These are phyloP conservation scores for Lolium perenne DNA, from an alignment of 176 grass and related monocot species.

Conservation along the genomic window DNA sequence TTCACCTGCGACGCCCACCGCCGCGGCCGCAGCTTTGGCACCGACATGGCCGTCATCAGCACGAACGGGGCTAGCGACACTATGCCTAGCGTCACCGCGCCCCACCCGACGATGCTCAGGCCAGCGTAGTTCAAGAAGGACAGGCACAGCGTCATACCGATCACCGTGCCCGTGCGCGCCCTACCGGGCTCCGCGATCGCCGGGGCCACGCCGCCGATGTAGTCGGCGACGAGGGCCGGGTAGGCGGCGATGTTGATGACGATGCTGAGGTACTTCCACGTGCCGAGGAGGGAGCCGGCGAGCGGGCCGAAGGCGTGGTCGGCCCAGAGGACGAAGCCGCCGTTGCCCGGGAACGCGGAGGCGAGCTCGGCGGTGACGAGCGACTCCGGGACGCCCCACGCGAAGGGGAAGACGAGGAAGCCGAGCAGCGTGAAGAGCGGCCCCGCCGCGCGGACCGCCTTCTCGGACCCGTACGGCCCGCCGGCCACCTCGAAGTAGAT, in stretches of 20 bases:
- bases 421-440: conserved; percentile 65
- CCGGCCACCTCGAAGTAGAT: conserved; percentile 93
- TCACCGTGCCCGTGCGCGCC: conserved; percentile 44
- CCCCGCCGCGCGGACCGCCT: conserved; percentile 67
- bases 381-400: conserved; percentile 76
- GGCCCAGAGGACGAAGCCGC: conserved; percentile 86
- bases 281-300: conserved; percentile 70
- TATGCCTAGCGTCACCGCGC: conserved; percentile 60
- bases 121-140: conserved; percentile 69
- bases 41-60: conserved; percentile 64
- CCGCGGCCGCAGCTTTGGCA: conserved; percentile 54
- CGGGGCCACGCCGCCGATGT: conserved; percentile 63
- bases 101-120: conserved; percentile 76
- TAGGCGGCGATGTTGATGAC: conserved; percentile 85
- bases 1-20: conserved; percentile 55
- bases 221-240: conserved; percentile 72
- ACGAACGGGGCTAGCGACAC: conserved; percentile 68
- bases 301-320: conserved; percentile 73
- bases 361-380: conserved; percentile 82
- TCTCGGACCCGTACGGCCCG: conserved; percentile 75
- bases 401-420: conserved; percentile 76
- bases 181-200: conserved; percentile 32
- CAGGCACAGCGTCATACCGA: conserved; percentile 61
- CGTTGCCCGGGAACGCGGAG: conserved; percentile 76
- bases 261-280: conserved; percentile 80